These are phyloP conservation scores for Penicillium lividum DNA, from an alignment of 495 filamentous ascomycete genomes.

Conservation along the genomic window DNA sequence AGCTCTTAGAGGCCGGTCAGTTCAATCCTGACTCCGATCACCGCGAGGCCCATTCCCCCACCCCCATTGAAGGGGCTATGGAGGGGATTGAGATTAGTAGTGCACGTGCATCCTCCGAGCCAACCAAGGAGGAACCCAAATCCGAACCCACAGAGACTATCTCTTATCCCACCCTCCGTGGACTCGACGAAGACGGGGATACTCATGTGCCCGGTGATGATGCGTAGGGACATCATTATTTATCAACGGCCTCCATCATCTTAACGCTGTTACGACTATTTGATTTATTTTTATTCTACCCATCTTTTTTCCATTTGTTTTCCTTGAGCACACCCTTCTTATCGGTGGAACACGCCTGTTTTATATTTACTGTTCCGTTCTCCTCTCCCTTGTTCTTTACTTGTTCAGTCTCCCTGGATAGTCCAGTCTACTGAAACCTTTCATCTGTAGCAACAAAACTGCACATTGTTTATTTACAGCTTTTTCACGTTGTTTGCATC, in stretches of 20 bases:
- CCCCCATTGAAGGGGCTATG: constrained; percentile 40
- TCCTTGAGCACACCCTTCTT: neutral
- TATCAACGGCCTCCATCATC: constrained; percentile 3
- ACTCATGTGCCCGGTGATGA: constrained; percentile 39
- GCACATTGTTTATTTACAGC: constrained; percentile 25
- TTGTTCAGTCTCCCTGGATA: neutral
- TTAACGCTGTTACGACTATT: constrained; percentile 32
- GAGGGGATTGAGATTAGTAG: constrained; percentile 39
- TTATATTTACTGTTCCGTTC: constrained; percentile 7
- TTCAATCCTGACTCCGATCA: constrained; percentile 49
- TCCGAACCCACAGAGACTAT: constrained; percentile 30
- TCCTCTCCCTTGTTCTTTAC: constrained; percentile 8
- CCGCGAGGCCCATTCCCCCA: constrained; percentile 8
- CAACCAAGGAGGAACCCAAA: constrained; percentile 27
- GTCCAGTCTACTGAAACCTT: constrained; percentile 2
- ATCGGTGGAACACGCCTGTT: neutral
- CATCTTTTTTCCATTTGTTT: constrained; percentile 1
- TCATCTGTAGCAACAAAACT: constrained; percentile 20
- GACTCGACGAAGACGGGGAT: constrained; percentile 44
- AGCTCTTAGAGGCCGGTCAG: constrained; percentile 63
- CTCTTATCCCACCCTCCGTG: constrained; percentile 52
- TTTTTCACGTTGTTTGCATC: constrained; percentile 27
- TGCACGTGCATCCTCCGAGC: constrained; percentile 20
- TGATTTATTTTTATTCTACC: constrained; percentile 10
- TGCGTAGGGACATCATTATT: constrained; percentile 14